Evolutionary conservation across 352 stramenopile species (phyloP).

Genomic region (Thalassiosira mediterranea): DNA sequence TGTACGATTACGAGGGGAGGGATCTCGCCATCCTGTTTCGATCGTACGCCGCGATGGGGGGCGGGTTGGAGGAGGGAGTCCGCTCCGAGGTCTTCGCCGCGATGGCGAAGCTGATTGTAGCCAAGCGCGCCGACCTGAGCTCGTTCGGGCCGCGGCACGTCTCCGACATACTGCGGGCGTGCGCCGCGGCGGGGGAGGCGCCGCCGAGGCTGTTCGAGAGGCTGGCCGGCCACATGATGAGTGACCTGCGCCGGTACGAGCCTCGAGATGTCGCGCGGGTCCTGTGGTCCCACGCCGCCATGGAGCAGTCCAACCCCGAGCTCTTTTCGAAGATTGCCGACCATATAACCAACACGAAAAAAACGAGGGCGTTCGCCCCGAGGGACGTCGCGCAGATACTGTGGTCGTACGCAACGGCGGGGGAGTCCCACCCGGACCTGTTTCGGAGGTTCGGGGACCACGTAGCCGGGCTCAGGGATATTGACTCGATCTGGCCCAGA

Average conservation of each 20-base stretch:
- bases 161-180: constrained; percentile 13
- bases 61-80: constrained; percentile 1
- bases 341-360: not conserved
- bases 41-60: constrained; percentile 32
- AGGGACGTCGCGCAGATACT: constrained; percentile 20
- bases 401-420: constrained; percentile 15
- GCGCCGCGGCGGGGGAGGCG: not conserved
- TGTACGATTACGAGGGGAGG: constrained; percentile 26
- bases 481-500: constrained; percentile 3
- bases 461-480: not conserved
- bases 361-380: not conserved
- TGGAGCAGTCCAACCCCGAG: not conserved
- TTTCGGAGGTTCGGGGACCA: constrained; percentile 5
- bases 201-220: constrained; percentile 12
- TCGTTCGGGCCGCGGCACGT: constrained; percentile 13
- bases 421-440: not conserved
- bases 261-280: constrained; percentile 8
- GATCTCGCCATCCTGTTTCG: constrained; percentile 36
- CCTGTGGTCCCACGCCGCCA: constrained; percentile 18
- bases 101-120: not conserved
- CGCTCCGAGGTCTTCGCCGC: constrained; percentile 1
- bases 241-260: constrained; percentile 2
- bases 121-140: too few relatives aligned
- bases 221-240: not conserved
- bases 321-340: not conserved